Base-by-base conservation (phyloP, 352 stramenopile genomes). In the Globisporangium yorkense region DNA sequence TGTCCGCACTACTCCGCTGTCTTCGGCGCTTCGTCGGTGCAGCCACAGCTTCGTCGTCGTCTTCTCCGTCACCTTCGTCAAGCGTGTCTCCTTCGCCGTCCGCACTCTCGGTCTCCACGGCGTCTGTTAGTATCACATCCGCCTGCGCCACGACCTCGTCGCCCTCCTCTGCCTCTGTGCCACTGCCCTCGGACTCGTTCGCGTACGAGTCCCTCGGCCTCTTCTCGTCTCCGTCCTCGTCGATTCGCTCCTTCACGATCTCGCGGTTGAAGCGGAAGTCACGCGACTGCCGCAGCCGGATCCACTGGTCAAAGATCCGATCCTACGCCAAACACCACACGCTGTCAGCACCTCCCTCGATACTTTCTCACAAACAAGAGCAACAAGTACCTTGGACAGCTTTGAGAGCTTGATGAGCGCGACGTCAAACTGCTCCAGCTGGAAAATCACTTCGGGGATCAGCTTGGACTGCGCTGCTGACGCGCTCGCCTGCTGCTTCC, bases 351-450 rank as follows among this genome's bases (percentile, higher is more conserved):
- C 18, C 20, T 48, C n/a, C 9, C 5, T 46, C 41, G 39, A 43
- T 43, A 43, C 16, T 15, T 43, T 43, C 8, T 3, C 2, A 50
- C 5, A 55, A 21, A 54, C n/a, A 46, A 2, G 3, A 49, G 3
- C 8, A 4, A 21, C 2, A 29, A 16, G 46, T 33, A 83, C 73
- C 66, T 75, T 81, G 60, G 69, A 87, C 6, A 86, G 39, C 57
- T 87, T 86, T 4, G 77, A 87, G 4, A 89, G 68, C 33, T 80
- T 80, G 50, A 89, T 85, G 44, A 89, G 63, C 10, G 67, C 57
- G 43, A 88, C 59, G 56, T 89, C 80, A 21, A 75, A 88, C 57
- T 89, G 80, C 56, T 89, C 80, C 20, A 89, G 68, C 57, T 85
- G 77, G 50, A 72, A 89, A 10, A 89, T 76, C 9, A 88, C 66